Evolutionary conservation across 2,329 filamentous ascomycete species (phyloP), one percentile per base, ranked within the genome.

Genomic region (Trichoderma harzianum): DNA sequence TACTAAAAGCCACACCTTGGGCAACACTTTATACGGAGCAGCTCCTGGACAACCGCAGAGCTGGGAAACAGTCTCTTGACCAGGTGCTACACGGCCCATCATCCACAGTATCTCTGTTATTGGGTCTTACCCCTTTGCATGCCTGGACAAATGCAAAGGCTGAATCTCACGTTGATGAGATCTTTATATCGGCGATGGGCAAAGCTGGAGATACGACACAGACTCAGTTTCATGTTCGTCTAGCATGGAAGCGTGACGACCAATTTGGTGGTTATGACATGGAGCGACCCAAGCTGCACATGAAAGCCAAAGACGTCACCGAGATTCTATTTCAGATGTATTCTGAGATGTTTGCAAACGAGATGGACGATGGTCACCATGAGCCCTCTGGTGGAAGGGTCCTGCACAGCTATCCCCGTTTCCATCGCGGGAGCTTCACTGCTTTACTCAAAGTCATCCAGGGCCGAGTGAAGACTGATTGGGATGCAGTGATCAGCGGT

Each of bases 11-110:
- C 8, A 74, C 76, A 2, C 78, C 82, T 1, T 84, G 81, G 74
- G 84, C 88, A 6, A 83, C 83, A 0, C 70, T 91, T 0, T 85
- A 84, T 73, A 88, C 83, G 0, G 85, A 89, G 71, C 76, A 81
- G 10, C 76, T 88, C 11, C 60, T 84, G 18, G 80, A 80, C n/a
- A 76, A 72, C 21, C 73, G 74, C 34, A 74, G 69, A 2, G 73
- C 76, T 8, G 73, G 76, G 16, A 73, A 78, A 51, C 68, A 76
- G 24, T 76, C 78, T 7, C 78, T 86, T 18, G 78, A 84, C 14
- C 77, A 77, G 3, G 74, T 88, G 8, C 81, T 90, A 1, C 82
- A 82, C 57, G 85, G 84, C 0, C 80, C 88, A 72, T 80, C 84
- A 0, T 77, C 81, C 0, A 85, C 84, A 0, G 75, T 89, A 6